A percentile compares a stretch with the other conserved stretches of the same genome.
These are phyloP conservation scores for Climacium dendroides DNA, from an alignment of 225 moss, liverwort and hornwort species.

Conservation along the genomic window DNA sequence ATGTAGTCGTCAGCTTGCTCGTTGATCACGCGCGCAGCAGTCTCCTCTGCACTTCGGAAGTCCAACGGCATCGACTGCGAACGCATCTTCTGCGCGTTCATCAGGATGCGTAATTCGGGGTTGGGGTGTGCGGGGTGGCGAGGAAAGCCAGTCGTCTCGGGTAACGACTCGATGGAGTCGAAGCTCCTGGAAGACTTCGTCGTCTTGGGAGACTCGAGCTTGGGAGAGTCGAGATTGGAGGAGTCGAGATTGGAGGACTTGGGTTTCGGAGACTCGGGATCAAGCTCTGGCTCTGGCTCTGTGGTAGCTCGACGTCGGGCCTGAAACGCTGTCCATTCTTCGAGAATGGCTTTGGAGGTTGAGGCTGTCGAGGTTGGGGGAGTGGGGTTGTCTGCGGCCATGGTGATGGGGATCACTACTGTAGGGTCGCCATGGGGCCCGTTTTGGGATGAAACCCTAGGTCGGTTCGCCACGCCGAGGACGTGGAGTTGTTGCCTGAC, in stretches of 20 bases:
- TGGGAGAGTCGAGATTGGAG: not conserved
- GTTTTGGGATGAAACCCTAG: not conserved
- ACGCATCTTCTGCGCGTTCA: slow-evolving; percentile 36
- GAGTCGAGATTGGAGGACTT: not conserved
- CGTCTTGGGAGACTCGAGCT: not conserved
- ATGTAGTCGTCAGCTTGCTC: slow-evolving; percentile 15
- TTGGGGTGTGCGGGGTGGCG: not conserved
- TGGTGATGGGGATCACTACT: not conserved
- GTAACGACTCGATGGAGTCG: not conserved
- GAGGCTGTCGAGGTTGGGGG: not conserved
- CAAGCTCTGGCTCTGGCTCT: not conserved
- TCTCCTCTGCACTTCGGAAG: slow-evolving; percentile 26
- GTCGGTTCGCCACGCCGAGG: not conserved
- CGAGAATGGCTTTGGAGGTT: slow-evolving; percentile 8
- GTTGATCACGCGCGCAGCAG: slow-evolving; percentile 29
- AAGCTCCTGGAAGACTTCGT: not conserved
- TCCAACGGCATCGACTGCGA: slow-evolving; percentile 19
- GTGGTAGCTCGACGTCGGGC: not conserved
- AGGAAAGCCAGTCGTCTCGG: not conserved
- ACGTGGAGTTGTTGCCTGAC: slow-evolving; percentile 12
- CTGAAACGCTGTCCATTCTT: slow-evolving; percentile 32
- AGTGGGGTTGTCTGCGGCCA: not conserved
- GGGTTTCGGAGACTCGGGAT: not conserved
- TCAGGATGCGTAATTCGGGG: slow-evolving; percentile 7
- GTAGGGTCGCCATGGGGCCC: not conserved